Conservation (phyloP, 495 filamentous ascomycete genomes). For the Neurospora terricola region DNA sequence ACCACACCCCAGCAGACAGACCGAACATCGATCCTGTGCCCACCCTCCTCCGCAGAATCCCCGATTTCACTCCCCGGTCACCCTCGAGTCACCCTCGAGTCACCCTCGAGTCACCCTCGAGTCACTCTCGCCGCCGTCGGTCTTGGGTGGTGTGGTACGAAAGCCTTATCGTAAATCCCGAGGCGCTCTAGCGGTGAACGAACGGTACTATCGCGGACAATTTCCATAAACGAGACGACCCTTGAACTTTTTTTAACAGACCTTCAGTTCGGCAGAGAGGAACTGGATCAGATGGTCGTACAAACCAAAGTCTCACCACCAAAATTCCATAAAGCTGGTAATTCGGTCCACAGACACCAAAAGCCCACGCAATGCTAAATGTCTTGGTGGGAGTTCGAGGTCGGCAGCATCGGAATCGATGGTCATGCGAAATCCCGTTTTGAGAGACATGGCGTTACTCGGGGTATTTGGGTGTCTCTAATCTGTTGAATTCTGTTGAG, state of each 20-base stretch:
- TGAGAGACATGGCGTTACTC: not conserved
- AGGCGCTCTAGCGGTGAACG: not conserved
- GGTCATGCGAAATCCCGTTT: not conserved
- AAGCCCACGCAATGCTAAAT: not conserved
- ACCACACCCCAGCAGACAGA: not conserved
- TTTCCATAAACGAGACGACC: not conserved
- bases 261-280: not conserved
- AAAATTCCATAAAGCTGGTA: not conserved
- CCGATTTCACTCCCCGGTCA: not conserved
- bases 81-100: not conserved
- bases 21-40: not conserved
- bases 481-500: not conserved
- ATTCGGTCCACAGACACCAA: not conserved
- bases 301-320: not conserved
- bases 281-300: not conserved
- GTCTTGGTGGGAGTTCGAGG: not conserved
- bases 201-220: not conserved
- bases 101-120: not conserved
- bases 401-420: not conserved
- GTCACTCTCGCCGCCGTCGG: not conserved
- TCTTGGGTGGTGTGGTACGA: not conserved
- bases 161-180: not conserved
- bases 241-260: not conserved
- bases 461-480: not conserved
- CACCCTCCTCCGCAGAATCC: not conserved